Conservation (phyloP, 768 basidiomycete genomes). For the Macrolepiota fuliginosa region DNA sequence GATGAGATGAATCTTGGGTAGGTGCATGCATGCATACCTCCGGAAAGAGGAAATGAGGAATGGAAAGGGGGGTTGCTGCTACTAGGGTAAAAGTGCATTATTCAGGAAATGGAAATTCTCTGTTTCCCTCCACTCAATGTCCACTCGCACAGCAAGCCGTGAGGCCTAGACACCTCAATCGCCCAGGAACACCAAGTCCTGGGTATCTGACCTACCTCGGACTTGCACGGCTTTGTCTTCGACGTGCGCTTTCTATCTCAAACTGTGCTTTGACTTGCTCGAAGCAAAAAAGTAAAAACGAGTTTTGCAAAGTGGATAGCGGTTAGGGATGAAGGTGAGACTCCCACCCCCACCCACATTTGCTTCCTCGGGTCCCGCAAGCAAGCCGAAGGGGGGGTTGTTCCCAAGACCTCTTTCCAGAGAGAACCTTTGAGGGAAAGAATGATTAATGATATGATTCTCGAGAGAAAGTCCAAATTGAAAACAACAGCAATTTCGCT, state of each 20-base stretch:
- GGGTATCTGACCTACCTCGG: slow-evolving; percentile 4
- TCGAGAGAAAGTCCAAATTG: background rate
- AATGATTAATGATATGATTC: background rate
- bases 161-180: background rate
- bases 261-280: background rate
- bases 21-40: background rate
- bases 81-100: background rate
- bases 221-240: slow-evolving; percentile 11
- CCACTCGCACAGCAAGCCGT: background rate
- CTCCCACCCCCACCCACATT: background rate
- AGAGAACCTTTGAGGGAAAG: background rate
- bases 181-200: background rate
- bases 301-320: background rate
- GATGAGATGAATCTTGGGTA: slow-evolving; percentile 13
- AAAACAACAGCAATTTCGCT: too few relatives aligned
- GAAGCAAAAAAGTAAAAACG: background rate
- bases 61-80: background rate
- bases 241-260: too few relatives aligned
- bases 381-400: background rate
- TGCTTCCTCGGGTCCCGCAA: background rate
- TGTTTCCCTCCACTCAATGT: slow-evolving; percentile 1
- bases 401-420: background rate
- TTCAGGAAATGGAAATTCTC: background rate
- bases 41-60: background rate
- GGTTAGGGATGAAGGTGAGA: slow-evolving; percentile 2